Percentiles rank a stretch among this genome's conserved stretches.
Conservation (phyloP, 495 filamentous ascomycete genomes). For the Alectoria sarmentosa region DNA sequence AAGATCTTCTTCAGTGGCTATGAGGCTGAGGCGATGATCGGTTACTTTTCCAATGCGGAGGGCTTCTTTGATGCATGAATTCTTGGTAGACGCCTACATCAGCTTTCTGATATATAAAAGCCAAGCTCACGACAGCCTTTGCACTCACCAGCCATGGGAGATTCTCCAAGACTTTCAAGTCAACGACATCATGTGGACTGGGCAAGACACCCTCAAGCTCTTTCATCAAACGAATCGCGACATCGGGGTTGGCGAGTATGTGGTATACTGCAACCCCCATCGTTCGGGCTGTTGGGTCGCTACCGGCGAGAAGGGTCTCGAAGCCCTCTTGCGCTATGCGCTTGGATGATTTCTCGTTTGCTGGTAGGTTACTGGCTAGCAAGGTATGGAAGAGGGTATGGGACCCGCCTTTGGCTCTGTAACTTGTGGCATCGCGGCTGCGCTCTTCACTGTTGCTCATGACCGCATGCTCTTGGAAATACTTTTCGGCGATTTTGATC, state of each 20-base stretch:
- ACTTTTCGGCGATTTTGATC: no score
- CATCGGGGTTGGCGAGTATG: constrained; percentile 24
- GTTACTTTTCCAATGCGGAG: constrained; percentile 35
- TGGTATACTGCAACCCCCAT: constrained; percentile 29
- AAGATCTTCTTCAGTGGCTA: constrained; percentile 35
- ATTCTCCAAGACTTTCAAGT: constrained; percentile 27
- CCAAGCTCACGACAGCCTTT: no score
- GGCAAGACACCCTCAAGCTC: constrained; percentile 21
- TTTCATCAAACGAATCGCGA: constrained; percentile 13
- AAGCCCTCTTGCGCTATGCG: constrained; percentile 30
- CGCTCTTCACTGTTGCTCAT: no score
- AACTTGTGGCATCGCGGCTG: no score
- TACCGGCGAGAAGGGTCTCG: constrained; percentile 29
- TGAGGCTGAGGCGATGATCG: constrained; percentile 35
- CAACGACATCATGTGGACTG: constrained; percentile 3
- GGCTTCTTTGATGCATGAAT: constrained; percentile 15
- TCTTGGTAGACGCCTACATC: background rate
- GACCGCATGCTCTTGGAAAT: no score
- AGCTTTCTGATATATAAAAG: no score
- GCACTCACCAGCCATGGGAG: background rate
- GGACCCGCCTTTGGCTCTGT: no score
- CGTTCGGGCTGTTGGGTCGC: constrained; percentile 31
- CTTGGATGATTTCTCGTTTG: constrained; percentile 25
- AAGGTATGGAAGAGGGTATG: background rate
- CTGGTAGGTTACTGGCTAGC: constrained; percentile 1